Conservation (phyloP, 108 stramenopile species). For the Skeletonema grethae region DNA sequence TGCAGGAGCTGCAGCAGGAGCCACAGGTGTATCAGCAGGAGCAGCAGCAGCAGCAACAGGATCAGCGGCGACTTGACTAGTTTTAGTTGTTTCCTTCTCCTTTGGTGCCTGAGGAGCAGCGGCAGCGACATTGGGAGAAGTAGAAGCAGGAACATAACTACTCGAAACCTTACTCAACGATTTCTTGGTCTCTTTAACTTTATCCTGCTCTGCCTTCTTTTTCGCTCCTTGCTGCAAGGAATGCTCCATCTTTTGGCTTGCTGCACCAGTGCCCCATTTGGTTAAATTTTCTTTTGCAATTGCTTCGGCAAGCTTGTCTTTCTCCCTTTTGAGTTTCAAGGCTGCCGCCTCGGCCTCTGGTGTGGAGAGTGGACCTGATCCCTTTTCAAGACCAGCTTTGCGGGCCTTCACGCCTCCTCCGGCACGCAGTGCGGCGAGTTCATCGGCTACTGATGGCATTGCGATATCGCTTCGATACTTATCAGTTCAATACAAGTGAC, state of each 20-base stretch:
- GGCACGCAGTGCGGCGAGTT: conserved; percentile 45
- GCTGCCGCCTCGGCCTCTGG: conserved; percentile 45
- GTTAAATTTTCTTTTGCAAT: conserved; percentile 10
- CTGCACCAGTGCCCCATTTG: conserved; percentile 10
- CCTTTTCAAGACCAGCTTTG: conserved; percentile 11
- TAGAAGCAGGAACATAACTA: too few relatives aligned
- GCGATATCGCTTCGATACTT: background rate
- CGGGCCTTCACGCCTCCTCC: conserved; percentile 26
- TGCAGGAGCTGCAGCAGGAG: background rate
- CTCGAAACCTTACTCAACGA: conserved; percentile 9
- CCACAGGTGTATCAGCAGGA: too few relatives aligned
- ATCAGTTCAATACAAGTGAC: too few relatives aligned
- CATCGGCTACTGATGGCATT: conserved; percentile 42
- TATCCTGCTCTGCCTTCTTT: conserved; percentile 27
- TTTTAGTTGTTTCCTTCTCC: background rate
- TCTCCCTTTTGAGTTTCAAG: conserved; percentile 32
- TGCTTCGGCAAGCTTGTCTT: conserved; percentile 11
- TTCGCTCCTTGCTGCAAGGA: background rate
- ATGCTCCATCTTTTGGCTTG: background rate
- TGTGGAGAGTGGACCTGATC: conserved; percentile 25
- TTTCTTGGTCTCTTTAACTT: conserved; percentile 16
- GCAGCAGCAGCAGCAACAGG: background rate
- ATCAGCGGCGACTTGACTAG: too few relatives aligned
- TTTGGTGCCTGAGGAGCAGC: background rate
- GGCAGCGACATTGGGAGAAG: background rate